phyloP scores from a whole-genome alignment of 2,329 filamentous ascomycete genomes.

The Penicillium hordei region DNA sequence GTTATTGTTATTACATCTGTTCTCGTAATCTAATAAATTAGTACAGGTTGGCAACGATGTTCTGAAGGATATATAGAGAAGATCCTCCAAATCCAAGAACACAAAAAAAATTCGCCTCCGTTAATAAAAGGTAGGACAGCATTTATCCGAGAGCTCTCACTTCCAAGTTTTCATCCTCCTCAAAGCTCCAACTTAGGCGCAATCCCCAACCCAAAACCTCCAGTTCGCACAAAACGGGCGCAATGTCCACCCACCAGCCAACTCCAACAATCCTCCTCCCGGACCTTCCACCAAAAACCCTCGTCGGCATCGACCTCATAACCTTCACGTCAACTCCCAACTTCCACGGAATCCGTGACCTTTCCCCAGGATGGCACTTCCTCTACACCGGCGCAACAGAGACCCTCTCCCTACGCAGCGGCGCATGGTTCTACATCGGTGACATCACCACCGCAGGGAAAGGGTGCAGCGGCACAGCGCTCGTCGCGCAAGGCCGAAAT shows the following conservation, averaged over 20 bases:
- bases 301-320: constrained; percentile 55
- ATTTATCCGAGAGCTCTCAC: not conserved
- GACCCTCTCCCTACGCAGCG: constrained; percentile 60
- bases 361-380: constrained; percentile 61
- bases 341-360: constrained; percentile 61
- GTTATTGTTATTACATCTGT: no score
- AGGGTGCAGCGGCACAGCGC: constrained; percentile 17
- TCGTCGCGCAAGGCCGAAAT: constrained; percentile 18
- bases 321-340: constrained; percentile 63
- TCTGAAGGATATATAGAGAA: not conserved
- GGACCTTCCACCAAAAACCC: constrained; percentile 46
- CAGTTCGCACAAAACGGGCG: not conserved
- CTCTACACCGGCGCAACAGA: constrained; percentile 60
- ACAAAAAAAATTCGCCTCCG: not conserved
- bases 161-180: not conserved
- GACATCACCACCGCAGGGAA: constrained; percentile 30
- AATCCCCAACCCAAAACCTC: not conserved
- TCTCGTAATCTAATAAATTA: not conserved
- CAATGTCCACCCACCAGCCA: constrained; percentile 28
- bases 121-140: constrained; percentile 7
- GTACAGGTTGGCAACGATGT: not conserved
- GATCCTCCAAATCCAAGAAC: not conserved
- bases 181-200: not conserved
- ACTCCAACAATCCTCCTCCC: constrained; percentile 47
- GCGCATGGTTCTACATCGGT: constrained; percentile 59